A percentile compares a stretch with the other conserved stretches of the same genome.
Conservation (phyloP, 768 basidiomycete genomes). For the Lactifluus echinatus region DNA sequence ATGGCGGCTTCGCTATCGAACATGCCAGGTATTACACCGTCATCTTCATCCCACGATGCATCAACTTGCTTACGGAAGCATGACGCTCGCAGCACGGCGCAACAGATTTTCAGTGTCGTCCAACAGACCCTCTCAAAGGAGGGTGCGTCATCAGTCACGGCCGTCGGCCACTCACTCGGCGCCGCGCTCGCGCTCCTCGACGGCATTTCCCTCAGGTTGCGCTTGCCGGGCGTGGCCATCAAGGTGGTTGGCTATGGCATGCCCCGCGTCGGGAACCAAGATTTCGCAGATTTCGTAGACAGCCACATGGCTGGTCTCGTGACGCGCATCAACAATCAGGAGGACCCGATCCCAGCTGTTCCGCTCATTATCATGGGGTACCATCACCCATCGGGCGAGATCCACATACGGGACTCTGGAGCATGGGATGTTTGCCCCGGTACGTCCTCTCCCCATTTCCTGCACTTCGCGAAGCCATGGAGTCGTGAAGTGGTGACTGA, state of each 20-base stretch:
- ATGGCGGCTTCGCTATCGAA: conserved; percentile 38
- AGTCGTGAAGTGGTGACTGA: neutral
- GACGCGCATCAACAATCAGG: conserved; percentile 4
- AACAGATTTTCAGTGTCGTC: neutral
- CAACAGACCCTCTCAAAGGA: neutral
- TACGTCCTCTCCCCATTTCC: conserved; percentile 6
- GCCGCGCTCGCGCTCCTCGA: conserved; percentile 25
- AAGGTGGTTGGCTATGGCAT: conserved; percentile 22
- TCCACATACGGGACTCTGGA: conserved; percentile 34
- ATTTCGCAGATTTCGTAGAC: conserved; percentile 9
- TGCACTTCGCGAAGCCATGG: neutral
- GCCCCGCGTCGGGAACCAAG: conserved; percentile 22
- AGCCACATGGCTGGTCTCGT: neutral
- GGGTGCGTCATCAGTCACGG: neutral
- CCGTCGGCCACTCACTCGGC: conserved; percentile 19
- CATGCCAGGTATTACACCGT: conserved; percentile 35
- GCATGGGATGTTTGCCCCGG: conserved; percentile 51
- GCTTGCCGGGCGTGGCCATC: conserved; percentile 17
- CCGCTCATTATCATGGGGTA: conserved; percentile 35
- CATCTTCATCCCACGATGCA: neutral
- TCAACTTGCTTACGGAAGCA: neutral
- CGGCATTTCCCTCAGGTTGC: conserved; percentile 21
- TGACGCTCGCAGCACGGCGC: conserved; percentile 2
- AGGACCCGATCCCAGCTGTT: conserved; percentile 32
- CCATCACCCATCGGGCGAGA: conserved; percentile 35